These are phyloP conservation scores for Suhomyces canberraensis DNA, from an alignment of 805 yeast genomes.

Conservation along the genomic window DNA sequence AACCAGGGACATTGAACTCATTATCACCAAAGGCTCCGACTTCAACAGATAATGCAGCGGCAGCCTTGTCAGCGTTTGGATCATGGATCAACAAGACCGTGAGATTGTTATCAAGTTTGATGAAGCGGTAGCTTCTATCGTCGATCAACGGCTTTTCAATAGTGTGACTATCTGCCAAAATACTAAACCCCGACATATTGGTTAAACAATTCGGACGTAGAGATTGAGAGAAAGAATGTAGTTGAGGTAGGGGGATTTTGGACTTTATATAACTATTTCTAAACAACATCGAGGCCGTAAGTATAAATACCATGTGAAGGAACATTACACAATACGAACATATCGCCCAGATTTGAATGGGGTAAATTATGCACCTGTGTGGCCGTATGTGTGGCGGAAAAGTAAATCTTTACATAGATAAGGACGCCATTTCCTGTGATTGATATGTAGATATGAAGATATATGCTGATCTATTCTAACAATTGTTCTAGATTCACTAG, in stretches of 20 bases:
- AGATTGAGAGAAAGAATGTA: neutral
- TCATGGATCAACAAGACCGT: slow-evolving; percentile 65
- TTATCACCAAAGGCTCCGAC: slow-evolving; percentile 76
- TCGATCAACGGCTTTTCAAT: slow-evolving; percentile 56
- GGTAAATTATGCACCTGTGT: no score
- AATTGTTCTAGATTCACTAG: slow-evolving; percentile 15
- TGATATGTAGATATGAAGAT: no score
- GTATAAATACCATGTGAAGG: neutral
- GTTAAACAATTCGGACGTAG: neutral
- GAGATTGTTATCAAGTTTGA: slow-evolving; percentile 55
- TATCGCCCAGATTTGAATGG: no score
- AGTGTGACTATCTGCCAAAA: slow-evolving; percentile 26
- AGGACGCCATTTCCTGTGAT: no score
- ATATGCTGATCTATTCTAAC: slow-evolving; percentile 2
- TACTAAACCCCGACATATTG: slow-evolving; percentile 7
- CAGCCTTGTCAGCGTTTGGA: slow-evolving; percentile 67
- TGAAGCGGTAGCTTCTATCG: slow-evolving; percentile 69
- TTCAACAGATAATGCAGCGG: slow-evolving; percentile 76
- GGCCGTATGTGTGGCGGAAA: no score
- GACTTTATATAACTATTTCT: neutral
- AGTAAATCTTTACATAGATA: no score
- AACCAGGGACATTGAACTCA: slow-evolving; percentile 55
- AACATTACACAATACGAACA: neutral
- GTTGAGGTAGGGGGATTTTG: neutral
- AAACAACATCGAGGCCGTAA: neutral